phyloP scores from a whole-genome alignment of 495 filamentous ascomycete genomes.

The Talaromyces liani region DNA sequence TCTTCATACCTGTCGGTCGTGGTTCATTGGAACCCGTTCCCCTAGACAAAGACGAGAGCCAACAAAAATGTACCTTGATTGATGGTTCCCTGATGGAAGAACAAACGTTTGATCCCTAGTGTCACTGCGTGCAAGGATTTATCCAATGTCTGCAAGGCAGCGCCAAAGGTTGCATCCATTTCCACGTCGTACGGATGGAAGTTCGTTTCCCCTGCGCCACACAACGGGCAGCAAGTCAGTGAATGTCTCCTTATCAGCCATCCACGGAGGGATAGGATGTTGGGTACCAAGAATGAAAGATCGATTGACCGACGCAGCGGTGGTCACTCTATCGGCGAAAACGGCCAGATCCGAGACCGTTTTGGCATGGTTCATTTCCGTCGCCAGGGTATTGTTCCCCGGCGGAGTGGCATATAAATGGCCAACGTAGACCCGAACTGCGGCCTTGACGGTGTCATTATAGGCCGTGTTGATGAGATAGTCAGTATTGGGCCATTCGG shows the following conservation, averaged over 20 bases:
- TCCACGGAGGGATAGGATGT: background rate
- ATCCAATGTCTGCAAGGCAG: background rate
- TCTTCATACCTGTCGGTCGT: background rate
- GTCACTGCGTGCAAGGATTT: background rate
- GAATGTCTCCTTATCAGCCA: background rate
- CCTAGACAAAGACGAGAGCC: background rate
- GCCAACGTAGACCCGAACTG: background rate
- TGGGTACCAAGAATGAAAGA: background rate
- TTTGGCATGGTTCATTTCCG: background rate
- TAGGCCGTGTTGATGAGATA: background rate
- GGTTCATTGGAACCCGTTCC: background rate
- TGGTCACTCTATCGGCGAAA: background rate
- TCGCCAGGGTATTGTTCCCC: background rate
- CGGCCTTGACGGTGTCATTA: slow-evolving; percentile 1
- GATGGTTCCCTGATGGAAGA: background rate
- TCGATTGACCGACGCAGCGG: background rate
- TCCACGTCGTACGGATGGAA: background rate
- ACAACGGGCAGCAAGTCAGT: background rate
- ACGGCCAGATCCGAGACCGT: slow-evolving; percentile 1
- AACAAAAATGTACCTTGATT: background rate
- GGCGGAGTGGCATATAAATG: slow-evolving; percentile 1
- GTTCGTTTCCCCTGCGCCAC: background rate
- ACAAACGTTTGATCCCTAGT: slow-evolving; percentile 1
- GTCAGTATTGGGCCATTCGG: background rate
- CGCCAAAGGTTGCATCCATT: slow-evolving; percentile 1